Base-by-base conservation (phyloP, 768 basidiomycete genomes). In the Ramaria sp. region DNA sequence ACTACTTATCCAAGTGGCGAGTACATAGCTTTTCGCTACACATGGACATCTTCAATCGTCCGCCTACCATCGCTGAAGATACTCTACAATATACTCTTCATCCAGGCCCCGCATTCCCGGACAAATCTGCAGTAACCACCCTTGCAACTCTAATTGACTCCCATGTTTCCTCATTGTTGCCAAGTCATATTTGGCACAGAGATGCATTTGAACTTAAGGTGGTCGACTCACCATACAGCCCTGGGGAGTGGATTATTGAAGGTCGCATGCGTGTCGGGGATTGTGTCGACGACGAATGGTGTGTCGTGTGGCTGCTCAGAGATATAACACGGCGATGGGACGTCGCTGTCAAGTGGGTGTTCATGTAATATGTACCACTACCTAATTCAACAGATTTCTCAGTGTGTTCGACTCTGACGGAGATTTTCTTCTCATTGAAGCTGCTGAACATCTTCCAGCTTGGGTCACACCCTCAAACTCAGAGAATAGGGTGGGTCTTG, bases 211-310 rank as follows among this genome's bases (percentile, higher is more conserved):
- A 90, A 66, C 71, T 91, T 59, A 88, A 88, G 64, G 76, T 87
- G 17, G 67, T 73, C 20, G 73, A 82, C 61, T 20, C 12, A 38
- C 55, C 27, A 51, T 63, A 68, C 13, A 66, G 67, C 4, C 65
- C 64, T 17, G 59, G 71, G 51, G 73, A 69, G n/a, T 84, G 78
- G 72, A 72, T 83, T 42, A 70, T 97, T 1, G 84, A 91, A 65
- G 92, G 94, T 9, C 73, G 76, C 46, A 89, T 94, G 84, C 76
- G 93, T 46, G 88, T 98, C 22, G 95, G 96, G 2, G 96, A 99
- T 70, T 88, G 84, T 53, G 79, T 98, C n/a, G 94, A 99, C 68
- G 96, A 99, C 64, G 96, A 99, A 70, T 99, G 96, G 96, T 86
- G 84, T 67, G 77, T 80, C 13, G 92, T 97, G 17, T 98, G 91